These are phyloP conservation scores for Saturnispora quitensis DNA, from an alignment of 805 yeast genomes.

Conservation along the genomic window DNA sequence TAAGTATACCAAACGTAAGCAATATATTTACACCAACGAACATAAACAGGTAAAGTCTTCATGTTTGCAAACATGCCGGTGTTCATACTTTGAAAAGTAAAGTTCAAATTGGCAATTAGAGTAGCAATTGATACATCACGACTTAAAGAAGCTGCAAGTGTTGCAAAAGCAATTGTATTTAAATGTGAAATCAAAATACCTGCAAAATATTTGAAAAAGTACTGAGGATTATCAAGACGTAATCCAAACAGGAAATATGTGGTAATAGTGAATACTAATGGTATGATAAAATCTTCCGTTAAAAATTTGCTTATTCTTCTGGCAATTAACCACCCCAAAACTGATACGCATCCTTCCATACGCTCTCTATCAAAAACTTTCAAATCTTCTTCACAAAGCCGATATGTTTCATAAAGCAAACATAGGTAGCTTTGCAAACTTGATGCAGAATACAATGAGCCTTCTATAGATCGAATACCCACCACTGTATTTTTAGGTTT, in stretches of 20 bases:
- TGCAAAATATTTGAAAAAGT: conserved; percentile 57
- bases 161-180: conserved; percentile 47
- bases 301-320: conserved; percentile 58
- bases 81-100: conserved; percentile 66
- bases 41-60: conserved; percentile 70
- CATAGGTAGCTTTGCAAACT: conserved; percentile 50
- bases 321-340: conserved; percentile 56
- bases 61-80: conserved; percentile 78
- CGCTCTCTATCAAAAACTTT: conserved; percentile 57
- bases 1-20: conserved; percentile 74
- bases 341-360: conserved; percentile 57
- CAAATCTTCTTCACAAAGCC: conserved; percentile 47
- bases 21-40: conserved; percentile 72
- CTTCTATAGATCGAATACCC: conserved; percentile 55
- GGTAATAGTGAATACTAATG: conserved; percentile 48
- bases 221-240: conserved; percentile 33
- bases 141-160: conserved; percentile 43
- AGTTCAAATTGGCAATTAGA: conserved; percentile 51
- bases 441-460: conserved; percentile 43
- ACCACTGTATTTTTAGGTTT: conserved; percentile 49
- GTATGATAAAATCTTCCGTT: conserved; percentile 60
- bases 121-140: conserved; percentile 56
- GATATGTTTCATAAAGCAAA: conserved; percentile 47
- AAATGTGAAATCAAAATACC: conserved; percentile 48
- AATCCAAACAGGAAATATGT: conserved; percentile 77